Base-by-base conservation (phyloP, 2,329 filamentous ascomycete species). In the Daldinia sp. region DNA sequence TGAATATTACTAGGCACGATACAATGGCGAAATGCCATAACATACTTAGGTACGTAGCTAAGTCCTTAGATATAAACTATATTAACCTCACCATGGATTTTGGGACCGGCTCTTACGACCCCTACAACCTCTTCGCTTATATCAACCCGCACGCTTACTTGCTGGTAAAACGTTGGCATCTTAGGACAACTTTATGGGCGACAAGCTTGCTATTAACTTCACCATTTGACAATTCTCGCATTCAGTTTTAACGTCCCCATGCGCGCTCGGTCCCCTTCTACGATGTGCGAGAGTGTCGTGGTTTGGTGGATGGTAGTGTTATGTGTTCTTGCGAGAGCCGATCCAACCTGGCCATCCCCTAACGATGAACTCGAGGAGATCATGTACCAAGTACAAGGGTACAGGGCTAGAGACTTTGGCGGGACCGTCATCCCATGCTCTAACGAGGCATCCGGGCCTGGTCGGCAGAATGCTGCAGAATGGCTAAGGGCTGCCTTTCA, bases 311-410 rank as follows among this genome's bases (percentile, higher is more conserved):
- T 71, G 64, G 67, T 80, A 58, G 68, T 80, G 45, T 77, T 75
- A 63, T 72, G 82, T 56, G 75, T 74, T 48, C 67, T 71, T 61
- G 71, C 71, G 49, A 63, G 67, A 47, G 81, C 84, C 21, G 81
- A 83, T 66, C 83, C 83, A 29, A 89, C 85, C 69, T 89, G 87
- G 87, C 87, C 87, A 1, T 82, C 84, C 1, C 70, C 79, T 10
- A 81, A 81, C 15, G 87, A 89, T 69, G 86, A 89, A 72, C 76
- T 89, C 61, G 87, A 89, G 74, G 86, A 88, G 73, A 83, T 88
- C 66, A 85, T 89, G 79, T 87, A 82, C 70, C 83, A 88, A 68
- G 82, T 84, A 53, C 77, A 79, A 30, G 85, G 84, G 2, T 84
- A 86, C 70, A 78, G 80, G 45, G 79, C 81, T 29, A 80, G 85